Conservation (phyloP, 1,284 basidiomycete species). For the Rhodotorula sp. region DNA sequence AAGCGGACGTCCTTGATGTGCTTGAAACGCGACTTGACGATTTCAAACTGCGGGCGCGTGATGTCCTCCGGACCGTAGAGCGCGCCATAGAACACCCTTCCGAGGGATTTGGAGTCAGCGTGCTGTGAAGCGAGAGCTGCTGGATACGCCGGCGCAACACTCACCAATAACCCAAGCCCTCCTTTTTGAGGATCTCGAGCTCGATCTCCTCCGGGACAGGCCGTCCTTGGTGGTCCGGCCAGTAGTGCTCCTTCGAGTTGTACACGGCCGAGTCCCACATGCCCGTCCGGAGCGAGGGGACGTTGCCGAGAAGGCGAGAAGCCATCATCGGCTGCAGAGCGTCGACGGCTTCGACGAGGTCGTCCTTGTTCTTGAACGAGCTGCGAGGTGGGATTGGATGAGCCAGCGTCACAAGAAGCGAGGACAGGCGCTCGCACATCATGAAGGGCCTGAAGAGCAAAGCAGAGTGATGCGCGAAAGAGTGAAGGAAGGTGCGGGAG, state of each 20-base stretch:
- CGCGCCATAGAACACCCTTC: conserved; percentile 39
- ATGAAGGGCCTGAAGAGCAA: conserved; percentile 33
- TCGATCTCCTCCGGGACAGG: conserved; percentile 29
- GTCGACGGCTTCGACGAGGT: conserved; percentile 36
- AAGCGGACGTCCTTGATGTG: conserved; percentile 41
- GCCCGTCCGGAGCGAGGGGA: conserved; percentile 38
- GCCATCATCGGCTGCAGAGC: conserved; percentile 39
- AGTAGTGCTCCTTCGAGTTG: conserved; percentile 23
- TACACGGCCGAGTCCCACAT: conserved; percentile 40
- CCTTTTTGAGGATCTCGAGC: conserved; percentile 24
- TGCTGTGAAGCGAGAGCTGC: background rate
- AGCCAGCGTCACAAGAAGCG: background rate
- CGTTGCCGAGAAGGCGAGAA: conserved; percentile 40
- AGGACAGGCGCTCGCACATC: conserved; percentile 8
- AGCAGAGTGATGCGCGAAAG: background rate
- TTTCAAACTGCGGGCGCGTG: conserved; percentile 36
- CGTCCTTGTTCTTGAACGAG: conserved; percentile 38
- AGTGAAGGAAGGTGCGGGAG: too few species aligned
- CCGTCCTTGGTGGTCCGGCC: conserved; percentile 26
- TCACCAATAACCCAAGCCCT: conserved; percentile 18
- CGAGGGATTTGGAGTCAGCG: background rate
- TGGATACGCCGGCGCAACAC: background rate
- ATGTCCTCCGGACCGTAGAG: conserved; percentile 41
- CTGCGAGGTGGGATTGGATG: background rate
- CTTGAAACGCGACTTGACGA: conserved; percentile 35